Evolutionary conservation across 306 rosid genomes (phyloP), one percentile per base, ranked within the genome.

Genomic region (Cicer chorassanicum): DNA sequence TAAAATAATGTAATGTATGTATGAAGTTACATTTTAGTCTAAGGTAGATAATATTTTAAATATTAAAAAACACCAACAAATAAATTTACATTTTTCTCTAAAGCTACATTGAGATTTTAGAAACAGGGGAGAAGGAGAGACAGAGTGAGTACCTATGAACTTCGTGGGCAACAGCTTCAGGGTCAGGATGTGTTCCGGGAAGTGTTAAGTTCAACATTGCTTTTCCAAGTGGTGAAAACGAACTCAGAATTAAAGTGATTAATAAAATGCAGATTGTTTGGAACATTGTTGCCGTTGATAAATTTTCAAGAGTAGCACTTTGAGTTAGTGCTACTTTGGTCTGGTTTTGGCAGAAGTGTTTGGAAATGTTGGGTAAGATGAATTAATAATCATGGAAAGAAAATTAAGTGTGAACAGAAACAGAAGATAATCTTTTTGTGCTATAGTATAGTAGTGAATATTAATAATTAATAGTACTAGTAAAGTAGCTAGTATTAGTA

Each of bases 101-200:
- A 21, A 68, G 54, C 39, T 65, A 80, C 75, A 73, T 77, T 82
- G 68, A 50, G 9, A 53, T 40, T 24, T 59, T 53, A 74, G 55
- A 70, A 76, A 62, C 69, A 74, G 62, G 59, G 76, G 49, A 16
- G 9, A 46, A 1, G 18, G 19, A 50, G 9, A 50, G 19, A 50
- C 36, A 4, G 36, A 29, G 36, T 29, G 9, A 34, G 43, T 62
- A 91, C 98, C 97, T 86, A 36, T 93, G 93, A 82, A 91, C 91
- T 80, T 91, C 89, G 19, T 74, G 91, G 3, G 83, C 98, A 50
- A 93, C 97, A 39, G 89, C 82, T 15, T 93, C 96, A 0, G 98
- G 98, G 78, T 87, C 82, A 5, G 98, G 98, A 61, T 93, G 97
- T 39, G 91, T 88, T 11, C 98, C 97, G 0, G 97, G 88, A 46